Conservation (phyloP, 352 stramenopile species). For the Globisporangium polare region DNA sequence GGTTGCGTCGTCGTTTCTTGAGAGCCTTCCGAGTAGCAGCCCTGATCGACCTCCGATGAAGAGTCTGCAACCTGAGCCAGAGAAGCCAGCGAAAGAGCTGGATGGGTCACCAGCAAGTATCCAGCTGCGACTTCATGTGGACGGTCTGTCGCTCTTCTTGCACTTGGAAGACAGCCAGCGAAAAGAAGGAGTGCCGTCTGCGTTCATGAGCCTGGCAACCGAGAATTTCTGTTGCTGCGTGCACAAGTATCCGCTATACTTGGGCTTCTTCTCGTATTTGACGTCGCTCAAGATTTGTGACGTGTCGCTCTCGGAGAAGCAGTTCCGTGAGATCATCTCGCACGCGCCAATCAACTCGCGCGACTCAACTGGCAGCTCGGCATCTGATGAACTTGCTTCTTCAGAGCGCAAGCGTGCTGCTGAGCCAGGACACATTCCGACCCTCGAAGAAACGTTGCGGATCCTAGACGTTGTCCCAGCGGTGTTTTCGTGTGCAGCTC, state of each 20-base stretch:
- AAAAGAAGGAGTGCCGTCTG: conserved; percentile 27
- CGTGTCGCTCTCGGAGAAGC: conserved; percentile 49
- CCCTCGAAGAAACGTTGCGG: conserved; percentile 50
- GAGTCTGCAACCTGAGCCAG: conserved; percentile 16
- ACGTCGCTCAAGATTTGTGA: conserved; percentile 73
- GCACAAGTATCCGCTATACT: conserved; percentile 63
- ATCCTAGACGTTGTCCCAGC: conserved; percentile 51
- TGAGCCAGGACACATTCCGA: conserved; percentile 43
- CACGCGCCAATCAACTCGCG: conserved; percentile 24
- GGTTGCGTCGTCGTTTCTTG: conserved; percentile 54
- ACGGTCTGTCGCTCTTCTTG: conserved; percentile 62
- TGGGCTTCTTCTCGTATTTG: conserved; percentile 71
- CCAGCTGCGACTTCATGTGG: conserved; percentile 72
- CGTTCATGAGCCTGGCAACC: conserved; percentile 58
- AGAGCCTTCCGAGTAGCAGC: conserved; percentile 26
- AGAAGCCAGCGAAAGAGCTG: conserved; percentile 17
- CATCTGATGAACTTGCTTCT: conserved; percentile 2
- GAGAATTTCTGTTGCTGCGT: conserved; percentile 71
- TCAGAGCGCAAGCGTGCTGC: not conserved
- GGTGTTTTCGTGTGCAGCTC: conserved; percentile 71
- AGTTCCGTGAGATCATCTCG: conserved; percentile 65
- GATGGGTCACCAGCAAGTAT: conserved; percentile 41
- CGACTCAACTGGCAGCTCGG: not conserved
- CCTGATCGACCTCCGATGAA: not conserved
- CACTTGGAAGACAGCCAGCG: conserved; percentile 44